Base-by-base conservation (phyloP, 164 flowering plant genomes). In the Vitis cinerea region DNA sequence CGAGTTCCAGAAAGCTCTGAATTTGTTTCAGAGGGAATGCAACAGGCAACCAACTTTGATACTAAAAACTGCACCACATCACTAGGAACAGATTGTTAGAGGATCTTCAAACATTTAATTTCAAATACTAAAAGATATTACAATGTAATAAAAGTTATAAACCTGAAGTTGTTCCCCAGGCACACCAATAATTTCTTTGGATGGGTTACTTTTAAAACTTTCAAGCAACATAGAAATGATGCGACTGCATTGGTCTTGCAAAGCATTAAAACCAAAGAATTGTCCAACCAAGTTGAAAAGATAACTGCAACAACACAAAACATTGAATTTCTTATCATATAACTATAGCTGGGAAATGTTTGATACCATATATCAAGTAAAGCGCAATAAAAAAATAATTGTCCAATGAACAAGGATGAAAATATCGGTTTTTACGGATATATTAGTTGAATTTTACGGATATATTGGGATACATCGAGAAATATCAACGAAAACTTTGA, bases 81-180 rank as follows among this genome's bases (percentile, higher is more conserved):
- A 61, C 56, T 61, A 69, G 58, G 17, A 23, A 52, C 16, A 62
- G 64, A 63, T 61, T 14, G 13, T 10, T 12, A 49, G 31, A 62
- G 17, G 47, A 7, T 30, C 61, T 31, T 10, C 44, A 61, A 60
- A 52, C 31, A 16, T 51, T n/a, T 15, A n/a, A 29, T 50, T 9
- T 51, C 10, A 50, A 29, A 73, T 19, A 1, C n/a, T 31, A 23
- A 49, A 53, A 9, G n/a, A 47, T 6, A 55, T 3, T 9, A 37
- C 5, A 12, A 57, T 16, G 19, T 50, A 8, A 50, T 27, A 53
- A 14, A 67, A 67, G 17, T 44, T 10, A 50, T 51, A 47, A 53
- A 95, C 97, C 93, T 90, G 96, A 65, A 95, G 89, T 67, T 93
- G 98, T 77, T 95, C 90, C 12, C 98, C 97, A 5, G 91, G 84